Evolutionary conservation across 371 early-diverging fungal genomes (phyloP).

Genomic region (Astathelohania contejeani): DNA sequence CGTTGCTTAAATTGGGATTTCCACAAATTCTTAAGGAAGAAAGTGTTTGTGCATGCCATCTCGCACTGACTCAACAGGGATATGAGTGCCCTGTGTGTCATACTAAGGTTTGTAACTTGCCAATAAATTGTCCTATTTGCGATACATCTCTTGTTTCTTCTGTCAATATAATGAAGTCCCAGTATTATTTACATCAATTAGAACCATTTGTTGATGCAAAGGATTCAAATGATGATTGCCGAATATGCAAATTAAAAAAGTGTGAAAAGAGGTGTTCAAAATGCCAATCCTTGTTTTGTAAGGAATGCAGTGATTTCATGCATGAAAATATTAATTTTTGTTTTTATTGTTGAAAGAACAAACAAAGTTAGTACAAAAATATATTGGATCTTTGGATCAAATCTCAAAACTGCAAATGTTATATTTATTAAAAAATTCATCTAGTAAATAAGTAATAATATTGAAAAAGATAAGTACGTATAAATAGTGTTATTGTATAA

Average conservation of each 20-base stretch:
- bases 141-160: slow-evolving; percentile 32
- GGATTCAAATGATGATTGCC: slow-evolving; percentile 15
- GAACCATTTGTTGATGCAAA: slow-evolving; percentile 13
- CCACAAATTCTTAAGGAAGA: slow-evolving; percentile 23
- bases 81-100: slow-evolving; percentile 46
- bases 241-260: slow-evolving; percentile 11
- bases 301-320: slow-evolving; percentile 29
- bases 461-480: too few species aligned
- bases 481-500: too few species aligned
- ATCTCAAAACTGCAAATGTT: too few species aligned
- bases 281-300: slow-evolving; percentile 35
- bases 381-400: too few species aligned
- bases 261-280: slow-evolving; percentile 19
- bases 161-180: slow-evolving; percentile 36
- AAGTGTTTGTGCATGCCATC: slow-evolving; percentile 47
- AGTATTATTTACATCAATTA: slow-evolving; percentile 34
- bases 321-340: slow-evolving; percentile 43
- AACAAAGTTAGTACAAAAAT: not conserved
- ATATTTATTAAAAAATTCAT: too few species aligned
- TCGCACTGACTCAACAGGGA: slow-evolving; percentile 22
- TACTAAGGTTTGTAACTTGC: slow-evolving; percentile 42
- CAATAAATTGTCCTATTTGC: slow-evolving; percentile 46
- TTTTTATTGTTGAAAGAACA: slow-evolving; percentile 26
- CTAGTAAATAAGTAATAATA: too few species aligned
- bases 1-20: slow-evolving; percentile 44